Evolutionary conservation across 2,329 filamentous ascomycete species (phyloP).

Genomic region (Malbranchea zuffiana): DNA sequence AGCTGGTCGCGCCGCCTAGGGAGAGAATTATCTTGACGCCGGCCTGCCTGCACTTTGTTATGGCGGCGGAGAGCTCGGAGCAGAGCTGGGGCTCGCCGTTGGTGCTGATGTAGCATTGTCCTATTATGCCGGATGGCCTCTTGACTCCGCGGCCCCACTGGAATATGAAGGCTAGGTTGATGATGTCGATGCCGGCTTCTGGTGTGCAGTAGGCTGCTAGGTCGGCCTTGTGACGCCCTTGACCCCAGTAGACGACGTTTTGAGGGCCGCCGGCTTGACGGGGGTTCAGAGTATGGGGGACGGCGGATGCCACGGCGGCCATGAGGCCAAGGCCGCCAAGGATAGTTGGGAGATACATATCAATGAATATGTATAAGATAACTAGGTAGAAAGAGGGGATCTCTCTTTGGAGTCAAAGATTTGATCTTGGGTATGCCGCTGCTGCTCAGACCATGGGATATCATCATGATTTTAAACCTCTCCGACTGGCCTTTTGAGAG

Average conservation of each 20-base stretch:
- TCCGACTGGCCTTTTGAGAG: no score
- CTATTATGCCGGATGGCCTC: conserved; percentile 34
- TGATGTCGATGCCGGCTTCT: conserved; percentile 32
- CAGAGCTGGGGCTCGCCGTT: conserved; percentile 28
- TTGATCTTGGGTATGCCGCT: no score
- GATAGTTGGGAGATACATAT: neutral
- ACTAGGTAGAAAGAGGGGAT: neutral
- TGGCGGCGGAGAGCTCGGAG: conserved; percentile 32
- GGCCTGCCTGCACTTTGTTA: conserved; percentile 33
- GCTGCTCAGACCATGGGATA: no score
- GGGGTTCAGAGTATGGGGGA: no score
- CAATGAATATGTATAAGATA: neutral
- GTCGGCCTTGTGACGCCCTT: conserved; percentile 25
- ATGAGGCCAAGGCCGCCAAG: conserved; percentile 1
- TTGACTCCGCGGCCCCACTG: conserved; percentile 25
- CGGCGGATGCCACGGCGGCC: neutral
- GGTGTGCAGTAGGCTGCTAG: conserved; percentile 31
- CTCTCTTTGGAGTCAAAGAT: no score
- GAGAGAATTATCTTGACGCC: conserved; percentile 40
- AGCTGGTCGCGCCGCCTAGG: conserved; percentile 34
- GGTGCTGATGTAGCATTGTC: conserved; percentile 22
- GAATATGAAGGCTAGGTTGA: conserved; percentile 37
- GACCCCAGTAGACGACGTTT: conserved; percentile 28
- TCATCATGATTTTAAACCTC: no score
- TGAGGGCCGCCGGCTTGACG: conserved; percentile 13